phyloP scores from a whole-genome alignment of 208 protist genomes.

The Crithidia sp. region DNA sequence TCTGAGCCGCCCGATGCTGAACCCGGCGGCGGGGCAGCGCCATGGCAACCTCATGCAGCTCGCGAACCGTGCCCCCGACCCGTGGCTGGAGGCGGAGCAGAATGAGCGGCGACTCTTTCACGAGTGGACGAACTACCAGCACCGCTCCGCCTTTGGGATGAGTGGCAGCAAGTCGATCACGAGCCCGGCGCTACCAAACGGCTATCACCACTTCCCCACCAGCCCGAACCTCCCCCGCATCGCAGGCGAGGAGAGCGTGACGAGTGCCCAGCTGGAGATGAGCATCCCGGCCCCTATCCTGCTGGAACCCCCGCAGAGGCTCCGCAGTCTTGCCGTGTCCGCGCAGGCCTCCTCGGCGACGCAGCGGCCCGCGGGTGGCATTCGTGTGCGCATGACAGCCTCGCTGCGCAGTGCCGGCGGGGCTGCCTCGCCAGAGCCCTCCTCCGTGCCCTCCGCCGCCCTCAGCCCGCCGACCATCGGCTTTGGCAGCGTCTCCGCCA shows the following conservation, averaged over 20 bases:
- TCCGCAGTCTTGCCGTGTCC: not conserved
- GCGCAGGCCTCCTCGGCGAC: not conserved
- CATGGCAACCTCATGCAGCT: constrained; percentile 44
- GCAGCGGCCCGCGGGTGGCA: constrained; percentile 2
- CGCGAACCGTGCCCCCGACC: constrained; percentile 13
- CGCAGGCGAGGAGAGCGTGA: not conserved
- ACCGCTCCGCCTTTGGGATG: constrained; percentile 10
- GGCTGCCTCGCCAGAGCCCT: not conserved
- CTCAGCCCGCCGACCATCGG: not conserved
- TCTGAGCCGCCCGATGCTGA: constrained; percentile 62
- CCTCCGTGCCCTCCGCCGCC: not conserved
- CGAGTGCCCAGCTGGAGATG: not conserved
- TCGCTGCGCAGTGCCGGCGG: not conserved
- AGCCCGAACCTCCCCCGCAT: not conserved
- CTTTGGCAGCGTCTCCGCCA: constrained; percentile 6
- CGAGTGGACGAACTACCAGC: constrained; percentile 15
- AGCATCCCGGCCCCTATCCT: not conserved
- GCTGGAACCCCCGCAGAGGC: not conserved
- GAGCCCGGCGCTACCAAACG: not conserved
- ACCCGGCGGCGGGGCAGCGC: constrained; percentile 46
- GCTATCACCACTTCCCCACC: not conserved
- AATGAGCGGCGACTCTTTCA: constrained; percentile 31
- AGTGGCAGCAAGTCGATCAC: constrained; percentile 21
- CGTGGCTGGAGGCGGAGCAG: constrained; percentile 38
- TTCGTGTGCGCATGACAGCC: constrained; percentile 19